Evolutionary conservation across 192 early-diverging fungal genomes (phyloP).

Genomic region (Chytriomyces confervae): DNA sequence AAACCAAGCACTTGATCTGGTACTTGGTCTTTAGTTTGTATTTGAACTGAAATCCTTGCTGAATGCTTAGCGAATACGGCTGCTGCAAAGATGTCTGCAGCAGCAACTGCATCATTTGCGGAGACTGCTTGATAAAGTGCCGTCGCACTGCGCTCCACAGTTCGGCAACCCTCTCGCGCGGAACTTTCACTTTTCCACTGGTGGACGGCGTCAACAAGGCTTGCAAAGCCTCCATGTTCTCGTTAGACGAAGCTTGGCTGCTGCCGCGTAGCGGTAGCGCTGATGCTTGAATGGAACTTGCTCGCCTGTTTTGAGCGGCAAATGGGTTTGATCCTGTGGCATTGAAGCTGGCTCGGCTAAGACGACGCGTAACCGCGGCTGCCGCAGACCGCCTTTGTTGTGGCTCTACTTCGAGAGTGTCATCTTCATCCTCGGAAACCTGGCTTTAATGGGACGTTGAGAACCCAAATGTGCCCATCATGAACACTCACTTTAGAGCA

Average conservation of each 20-base stretch:
- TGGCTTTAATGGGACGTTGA: no score
- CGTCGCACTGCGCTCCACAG: slow-evolving; percentile 26
- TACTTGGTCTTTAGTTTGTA: slow-evolving; percentile 35
- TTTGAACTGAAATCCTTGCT: slow-evolving; percentile 44
- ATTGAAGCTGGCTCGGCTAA: not conserved
- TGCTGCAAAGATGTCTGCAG: slow-evolving; percentile 6
- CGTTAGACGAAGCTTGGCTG: not conserved
- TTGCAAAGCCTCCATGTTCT: no score
- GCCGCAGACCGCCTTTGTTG: not conserved
- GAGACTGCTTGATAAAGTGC: slow-evolving; percentile 7
- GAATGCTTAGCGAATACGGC: slow-evolving; percentile 44
- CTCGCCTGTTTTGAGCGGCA: not conserved
- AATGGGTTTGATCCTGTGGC: not conserved
- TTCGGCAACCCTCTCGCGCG: slow-evolving; percentile 14
- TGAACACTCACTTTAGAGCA: no score
- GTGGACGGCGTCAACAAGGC: not conserved
- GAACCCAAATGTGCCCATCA: no score
- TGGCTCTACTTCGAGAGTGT: not conserved
- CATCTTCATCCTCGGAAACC: not conserved
- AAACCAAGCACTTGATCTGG: slow-evolving; percentile 12
- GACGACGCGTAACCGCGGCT: slow-evolving; percentile 7
- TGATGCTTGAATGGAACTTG: not conserved
- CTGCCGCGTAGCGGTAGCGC: not conserved
- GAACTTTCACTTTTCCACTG: slow-evolving; percentile 1
- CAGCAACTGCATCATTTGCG: slow-evolving; percentile 21